Conservation (phyloP, 106 monocot genomes). For the Cymbidium sinense region DNA sequence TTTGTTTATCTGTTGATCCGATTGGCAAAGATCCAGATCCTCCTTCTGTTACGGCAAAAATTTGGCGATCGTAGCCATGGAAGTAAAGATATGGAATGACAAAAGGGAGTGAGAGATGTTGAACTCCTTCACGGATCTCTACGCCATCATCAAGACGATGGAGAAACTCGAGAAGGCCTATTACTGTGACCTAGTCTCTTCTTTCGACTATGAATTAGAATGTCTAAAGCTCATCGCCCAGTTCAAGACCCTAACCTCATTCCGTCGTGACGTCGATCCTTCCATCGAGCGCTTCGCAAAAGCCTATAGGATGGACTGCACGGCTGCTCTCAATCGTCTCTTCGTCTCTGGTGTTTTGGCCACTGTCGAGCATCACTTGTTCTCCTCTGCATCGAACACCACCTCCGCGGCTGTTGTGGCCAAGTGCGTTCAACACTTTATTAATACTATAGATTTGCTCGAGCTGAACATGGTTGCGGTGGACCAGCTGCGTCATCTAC, state of each 20-base stretch:
- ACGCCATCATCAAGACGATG: slow-evolving; percentile 83
- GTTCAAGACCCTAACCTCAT: slow-evolving; percentile 45
- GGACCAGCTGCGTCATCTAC: slow-evolving; percentile 71
- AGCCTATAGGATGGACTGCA: too few relatives aligned
- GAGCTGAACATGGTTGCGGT: slow-evolving; percentile 72
- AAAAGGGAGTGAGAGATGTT: slow-evolving; percentile 78
- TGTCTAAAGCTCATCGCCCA: slow-evolving; percentile 86
- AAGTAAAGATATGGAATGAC: slow-evolving; percentile 51
- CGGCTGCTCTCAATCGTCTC: too few relatives aligned
- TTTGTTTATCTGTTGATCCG: too few relatives aligned
- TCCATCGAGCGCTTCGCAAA: too few relatives aligned
- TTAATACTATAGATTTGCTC: slow-evolving; percentile 71
- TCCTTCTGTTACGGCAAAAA: too few relatives aligned
- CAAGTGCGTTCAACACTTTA: slow-evolving; percentile 85
- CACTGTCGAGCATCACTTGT: slow-evolving; percentile 72
- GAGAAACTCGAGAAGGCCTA: slow-evolving; percentile 91
- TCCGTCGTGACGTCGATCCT: too few relatives aligned
- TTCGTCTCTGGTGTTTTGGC: slow-evolving; percentile 71
- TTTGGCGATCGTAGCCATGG: too few relatives aligned
- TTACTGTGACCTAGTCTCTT: slow-evolving; percentile 80
- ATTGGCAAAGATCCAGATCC: too few relatives aligned
- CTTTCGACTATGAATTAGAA: slow-evolving; percentile 76
- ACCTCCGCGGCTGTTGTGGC: slow-evolving; percentile 47
- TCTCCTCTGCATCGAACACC: slow-evolving; percentile 12
- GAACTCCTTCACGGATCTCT: slow-evolving; percentile 91